Evolutionary conservation across 495 filamentous ascomycete species (phyloP), one percentile per base, ranked within the genome.

Genomic region (Aspergillus cristatus): DNA sequence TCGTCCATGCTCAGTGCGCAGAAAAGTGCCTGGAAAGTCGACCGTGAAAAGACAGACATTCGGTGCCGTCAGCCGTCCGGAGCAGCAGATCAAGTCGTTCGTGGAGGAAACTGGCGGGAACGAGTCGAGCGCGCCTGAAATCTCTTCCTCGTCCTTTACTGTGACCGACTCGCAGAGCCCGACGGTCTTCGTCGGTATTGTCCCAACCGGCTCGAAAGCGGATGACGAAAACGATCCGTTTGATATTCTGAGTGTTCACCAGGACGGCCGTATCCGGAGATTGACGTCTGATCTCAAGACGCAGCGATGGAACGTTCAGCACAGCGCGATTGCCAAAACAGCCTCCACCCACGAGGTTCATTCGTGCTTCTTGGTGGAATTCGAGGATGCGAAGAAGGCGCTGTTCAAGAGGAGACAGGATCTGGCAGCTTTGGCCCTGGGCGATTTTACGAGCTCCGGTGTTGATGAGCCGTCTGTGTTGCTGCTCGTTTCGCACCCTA

Each of bases 11-110:
- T 93, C 86, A 6, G 58, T 91, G 25, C 76, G 84, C 54, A 72
- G 67, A 43, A 76, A 77, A 57, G 46, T 67, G 12, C 54, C 65
- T 10, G 60, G 61, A 16, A 65, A 67, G 20, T 65, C 64, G 24
- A 60, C 65, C n/a, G 61, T 79, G 4, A 71, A 70, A 37, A 74
- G 88, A 42, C 77, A 80, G 41, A 94, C 86, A 1, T 95, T 90
- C 55, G 62, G 60, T 33, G 64, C 67, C 2, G 54, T 62, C 1
- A 55, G 46, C n/a, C 57, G 52, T 28, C 61, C 65, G 1, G 60
- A 67, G 20, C 54, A 60, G 13, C 65, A 72, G 40, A 63, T 81
- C 30, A 64, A 68, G 28, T 75, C 70, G 34, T 68, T 79, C 26
- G 62, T 65, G 14, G 68, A 69, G 46, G 69, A 74, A 53, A 63